Evolutionary conservation across 768 basidiomycete species (phyloP).

Genomic region (Russula virescens): DNA sequence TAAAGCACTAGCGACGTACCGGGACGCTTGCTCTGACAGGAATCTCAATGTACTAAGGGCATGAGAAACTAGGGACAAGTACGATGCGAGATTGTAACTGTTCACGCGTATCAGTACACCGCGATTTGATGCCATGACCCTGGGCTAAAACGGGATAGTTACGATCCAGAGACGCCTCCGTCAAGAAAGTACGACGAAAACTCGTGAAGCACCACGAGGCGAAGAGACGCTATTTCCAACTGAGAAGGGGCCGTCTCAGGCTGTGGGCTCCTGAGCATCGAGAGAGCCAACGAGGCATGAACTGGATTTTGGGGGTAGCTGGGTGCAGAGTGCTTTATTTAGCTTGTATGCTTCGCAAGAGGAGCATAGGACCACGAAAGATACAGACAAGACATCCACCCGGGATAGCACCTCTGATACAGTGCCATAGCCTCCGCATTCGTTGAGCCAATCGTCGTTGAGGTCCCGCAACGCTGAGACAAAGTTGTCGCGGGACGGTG

Average conservation of each 20-base stretch:
- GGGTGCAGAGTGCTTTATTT: not conserved
- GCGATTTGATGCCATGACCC: not conserved
- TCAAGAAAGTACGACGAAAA: conserved; percentile 22
- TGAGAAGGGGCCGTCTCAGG: not conserved
- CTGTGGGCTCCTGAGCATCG: conserved; percentile 17
- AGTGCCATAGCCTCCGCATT: conserved; percentile 30
- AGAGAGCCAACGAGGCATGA: conserved; percentile 19
- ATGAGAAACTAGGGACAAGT: conserved; percentile 20
- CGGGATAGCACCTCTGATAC: conserved; percentile 26
- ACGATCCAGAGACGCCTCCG: conserved; percentile 4
- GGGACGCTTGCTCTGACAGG: conserved; percentile 10
- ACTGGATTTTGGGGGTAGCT: conserved; percentile 19
- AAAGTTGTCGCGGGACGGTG: conserved; percentile 47
- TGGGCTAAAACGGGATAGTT: not conserved
- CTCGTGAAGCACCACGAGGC: conserved; percentile 22
- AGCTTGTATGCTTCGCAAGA: not conserved
- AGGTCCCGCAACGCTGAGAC: conserved; percentile 38
- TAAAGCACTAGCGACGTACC: conserved; percentile 3
- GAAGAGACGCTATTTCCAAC: conserved; percentile 9
- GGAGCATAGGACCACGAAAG: not conserved
- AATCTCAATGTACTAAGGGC: conserved; percentile 4
- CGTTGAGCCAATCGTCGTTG: conserved; percentile 42
- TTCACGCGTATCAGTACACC: not conserved
- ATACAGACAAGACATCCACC: conserved; percentile 50
- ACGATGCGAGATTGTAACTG: conserved; percentile 16